These are phyloP conservation scores for Volvox reticuliferus DNA, from an alignment of 139 green algal species.

Conservation along the genomic window DNA sequence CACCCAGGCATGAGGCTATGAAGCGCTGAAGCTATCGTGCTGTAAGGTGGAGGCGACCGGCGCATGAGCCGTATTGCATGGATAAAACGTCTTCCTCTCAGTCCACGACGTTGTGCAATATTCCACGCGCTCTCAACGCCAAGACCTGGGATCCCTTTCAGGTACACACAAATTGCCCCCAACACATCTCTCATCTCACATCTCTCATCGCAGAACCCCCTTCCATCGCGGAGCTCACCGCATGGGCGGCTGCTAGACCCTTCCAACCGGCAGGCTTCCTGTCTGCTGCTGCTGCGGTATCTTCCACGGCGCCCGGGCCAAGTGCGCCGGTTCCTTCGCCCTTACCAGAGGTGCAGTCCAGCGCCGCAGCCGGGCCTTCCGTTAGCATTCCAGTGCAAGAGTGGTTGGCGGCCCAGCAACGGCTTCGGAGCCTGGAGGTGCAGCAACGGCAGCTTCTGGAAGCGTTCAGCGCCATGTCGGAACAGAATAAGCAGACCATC, in stretches of 20 bases:
- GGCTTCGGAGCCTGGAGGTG: neutral
- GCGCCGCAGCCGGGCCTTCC: neutral
- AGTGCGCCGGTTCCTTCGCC: neutral
- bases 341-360: neutral
- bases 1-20: too few species aligned
- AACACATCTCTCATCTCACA: too few species aligned
- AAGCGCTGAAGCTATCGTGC: too few species aligned
- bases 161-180: too few species aligned
- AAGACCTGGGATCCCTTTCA: too few species aligned
- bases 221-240: neutral
- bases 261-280: neutral
- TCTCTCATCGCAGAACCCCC: neutral
- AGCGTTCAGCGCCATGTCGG: slow-evolving; percentile 9
- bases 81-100: too few species aligned
- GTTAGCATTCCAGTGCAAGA: neutral
- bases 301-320: neutral
- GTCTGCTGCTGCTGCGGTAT: neutral
- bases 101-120: too few species aligned
- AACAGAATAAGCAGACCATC: neutral
- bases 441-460: slow-evolving; percentile 28
- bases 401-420: slow-evolving; percentile 33
- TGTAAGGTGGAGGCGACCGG: too few species aligned
- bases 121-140: too few species aligned
- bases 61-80: too few species aligned
- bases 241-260: neutral